phyloP scores from a whole-genome alignment of 2,329 filamentous ascomycete genomes.

The Xylaria polymorpha region DNA sequence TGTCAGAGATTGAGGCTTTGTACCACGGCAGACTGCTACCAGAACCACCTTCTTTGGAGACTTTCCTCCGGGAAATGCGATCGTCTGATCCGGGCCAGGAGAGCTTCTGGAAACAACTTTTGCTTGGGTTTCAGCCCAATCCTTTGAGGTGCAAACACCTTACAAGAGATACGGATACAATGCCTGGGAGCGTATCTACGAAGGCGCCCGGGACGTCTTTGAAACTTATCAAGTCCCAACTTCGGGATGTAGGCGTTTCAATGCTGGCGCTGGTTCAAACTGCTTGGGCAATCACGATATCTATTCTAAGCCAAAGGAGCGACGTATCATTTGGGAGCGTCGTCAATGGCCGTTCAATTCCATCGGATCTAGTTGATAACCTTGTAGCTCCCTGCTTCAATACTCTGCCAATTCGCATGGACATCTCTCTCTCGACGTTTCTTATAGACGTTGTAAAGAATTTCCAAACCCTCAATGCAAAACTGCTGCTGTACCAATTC shows the following conservation, averaged over 20 bases:
- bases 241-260: slow-evolving; percentile 67
- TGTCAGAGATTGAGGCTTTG: slow-evolving; percentile 75
- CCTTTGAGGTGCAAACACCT: slow-evolving; percentile 32
- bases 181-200: slow-evolving; percentile 30
- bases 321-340: slow-evolving; percentile 92
- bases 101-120: slow-evolving; percentile 72
- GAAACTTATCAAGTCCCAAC: slow-evolving; percentile 59
- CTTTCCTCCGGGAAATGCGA: slow-evolving; percentile 72
- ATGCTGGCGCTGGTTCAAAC: slow-evolving; percentile 77
- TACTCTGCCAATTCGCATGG: slow-evolving; percentile 77
- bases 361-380: slow-evolving; percentile 72
- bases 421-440: slow-evolving; percentile 59
- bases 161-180: slow-evolving; percentile 18
- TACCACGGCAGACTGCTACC: slow-evolving; percentile 62
- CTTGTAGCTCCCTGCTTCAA: slow-evolving; percentile 95
- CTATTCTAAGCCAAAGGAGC: slow-evolving; percentile 62
- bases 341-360: slow-evolving; percentile 78
- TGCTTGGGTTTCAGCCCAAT: slow-evolving; percentile 61
- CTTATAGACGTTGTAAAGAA: slow-evolving; percentile 68
- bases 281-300: slow-evolving; percentile 75
- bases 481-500: slow-evolving; percentile 76
- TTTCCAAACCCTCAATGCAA: slow-evolving; percentile 71
- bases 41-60: slow-evolving; percentile 65
- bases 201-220: slow-evolving; percentile 50
- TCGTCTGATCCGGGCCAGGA: slow-evolving; percentile 62